A percentile compares a stretch with the other conserved stretches of the same genome.
phyloP scores from a whole-genome alignment of 371 early-diverging fungal genomes.

The Mortierella sp. region DNA sequence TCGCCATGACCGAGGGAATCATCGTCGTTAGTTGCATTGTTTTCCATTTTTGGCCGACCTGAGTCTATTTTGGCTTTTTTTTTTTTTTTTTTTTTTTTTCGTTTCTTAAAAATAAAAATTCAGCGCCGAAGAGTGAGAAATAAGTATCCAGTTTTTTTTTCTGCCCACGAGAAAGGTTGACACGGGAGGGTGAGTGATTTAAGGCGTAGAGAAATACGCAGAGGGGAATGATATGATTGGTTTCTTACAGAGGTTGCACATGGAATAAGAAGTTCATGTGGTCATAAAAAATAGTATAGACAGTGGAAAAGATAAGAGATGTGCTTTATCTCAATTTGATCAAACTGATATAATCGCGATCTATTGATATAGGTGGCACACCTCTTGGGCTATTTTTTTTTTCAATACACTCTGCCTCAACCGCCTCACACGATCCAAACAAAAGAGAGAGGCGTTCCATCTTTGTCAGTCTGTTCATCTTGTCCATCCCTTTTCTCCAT shows the following conservation, averaged over 20 bases:
- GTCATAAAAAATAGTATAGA: too few relatives aligned
- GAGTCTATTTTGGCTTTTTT: not conserved
- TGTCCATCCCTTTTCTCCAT: not conserved
- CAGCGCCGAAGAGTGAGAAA: not conserved
- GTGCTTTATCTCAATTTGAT: slow-evolving; percentile 13
- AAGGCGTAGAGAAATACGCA: too few relatives aligned
- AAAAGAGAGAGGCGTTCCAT: not conserved
- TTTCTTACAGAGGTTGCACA: not conserved
- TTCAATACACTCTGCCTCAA: not conserved
- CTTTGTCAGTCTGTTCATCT: too few relatives aligned
- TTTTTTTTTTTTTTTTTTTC: slow-evolving; percentile 4
- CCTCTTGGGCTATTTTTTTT: not conserved
- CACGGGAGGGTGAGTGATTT: too few relatives aligned
- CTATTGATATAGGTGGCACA: too few relatives aligned
- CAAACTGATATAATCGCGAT: slow-evolving; percentile 1
- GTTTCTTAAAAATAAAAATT: not conserved
- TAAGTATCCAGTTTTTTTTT: too few relatives aligned
- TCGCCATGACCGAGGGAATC: slow-evolving; percentile 10
- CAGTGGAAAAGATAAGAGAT: slow-evolving; percentile 15
- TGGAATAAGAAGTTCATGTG: not conserved
- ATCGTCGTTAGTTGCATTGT: not conserved
- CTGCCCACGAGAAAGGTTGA: too few relatives aligned
- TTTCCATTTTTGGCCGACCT: not conserved
- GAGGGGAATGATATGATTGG: too few relatives aligned
- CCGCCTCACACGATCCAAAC: not conserved